Evolutionary conservation across 345 rosid genomes (phyloP).

Genomic region (Hibiscus trionum): DNA sequence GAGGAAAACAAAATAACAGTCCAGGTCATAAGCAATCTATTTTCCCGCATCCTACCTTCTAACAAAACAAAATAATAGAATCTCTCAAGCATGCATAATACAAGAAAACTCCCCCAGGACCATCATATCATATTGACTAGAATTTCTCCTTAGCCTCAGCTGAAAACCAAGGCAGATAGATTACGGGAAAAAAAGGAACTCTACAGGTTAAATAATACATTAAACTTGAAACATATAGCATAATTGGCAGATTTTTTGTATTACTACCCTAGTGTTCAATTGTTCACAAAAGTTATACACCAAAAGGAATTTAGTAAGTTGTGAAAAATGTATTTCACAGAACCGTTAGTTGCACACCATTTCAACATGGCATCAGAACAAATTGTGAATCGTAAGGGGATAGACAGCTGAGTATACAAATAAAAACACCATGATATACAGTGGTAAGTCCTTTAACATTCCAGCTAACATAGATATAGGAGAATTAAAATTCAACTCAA

Average conservation of each 20-base stretch:
- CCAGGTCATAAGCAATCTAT: neutral
- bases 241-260: neutral
- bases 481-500: conserved; percentile 4
- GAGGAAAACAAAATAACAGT: neutral
- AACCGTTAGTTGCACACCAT: neutral
- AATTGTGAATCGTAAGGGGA: neutral
- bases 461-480: neutral
- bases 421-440: neutral
- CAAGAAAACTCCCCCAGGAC: neutral
- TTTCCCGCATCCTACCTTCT: neutral
- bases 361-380: neutral
- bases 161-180: neutral
- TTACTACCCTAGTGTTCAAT: neutral
- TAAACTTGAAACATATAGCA: neutral
- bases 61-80: conserved; percentile 1
- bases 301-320: neutral
- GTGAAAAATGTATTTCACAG: neutral
- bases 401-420: neutral
- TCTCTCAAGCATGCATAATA: neutral
- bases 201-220: neutral
- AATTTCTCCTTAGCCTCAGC: neutral
- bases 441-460: neutral
- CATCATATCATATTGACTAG: neutral
- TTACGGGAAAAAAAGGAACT: neutral
- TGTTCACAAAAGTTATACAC: neutral